phyloP scores from a whole-genome alignment of 2,329 filamentous ascomycete genomes.

The Botrytis deweyae region DNA sequence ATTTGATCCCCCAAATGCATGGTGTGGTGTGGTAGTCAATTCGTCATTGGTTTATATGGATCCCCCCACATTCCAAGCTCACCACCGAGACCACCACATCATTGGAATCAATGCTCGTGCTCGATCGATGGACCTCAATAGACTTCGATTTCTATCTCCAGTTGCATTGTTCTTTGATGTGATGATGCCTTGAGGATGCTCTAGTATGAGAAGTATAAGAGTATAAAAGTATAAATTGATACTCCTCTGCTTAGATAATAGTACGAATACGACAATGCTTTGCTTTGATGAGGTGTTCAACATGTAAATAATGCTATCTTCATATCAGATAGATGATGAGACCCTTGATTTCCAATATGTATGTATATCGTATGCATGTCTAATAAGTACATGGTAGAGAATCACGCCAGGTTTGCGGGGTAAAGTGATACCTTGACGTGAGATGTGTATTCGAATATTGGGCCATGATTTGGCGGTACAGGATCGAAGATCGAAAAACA shows the following conservation, averaged over 20 bases:
- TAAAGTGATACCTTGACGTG: neutral
- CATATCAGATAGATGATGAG: neutral
- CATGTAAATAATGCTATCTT: neutral
- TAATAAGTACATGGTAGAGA: neutral
- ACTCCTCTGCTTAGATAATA: neutral
- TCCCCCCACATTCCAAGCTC: neutral
- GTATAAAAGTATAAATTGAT: neutral
- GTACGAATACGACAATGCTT: neutral
- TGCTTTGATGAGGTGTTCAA: neutral
- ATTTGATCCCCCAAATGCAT: neutral
- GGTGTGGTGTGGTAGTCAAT: neutral
- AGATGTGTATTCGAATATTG: neutral
- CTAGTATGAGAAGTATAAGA: neutral
- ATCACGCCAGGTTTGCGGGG: slow-evolving; percentile 7
- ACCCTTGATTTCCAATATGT: neutral
- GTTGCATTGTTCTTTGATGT: too few relatives aligned
- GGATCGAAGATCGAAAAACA: neutral
- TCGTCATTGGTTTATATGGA: neutral
- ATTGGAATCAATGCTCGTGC: neutral
- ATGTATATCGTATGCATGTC: too few relatives aligned
- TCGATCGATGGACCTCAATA: neutral
- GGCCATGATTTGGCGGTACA: neutral
- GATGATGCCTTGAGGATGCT: neutral
- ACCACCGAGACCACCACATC: neutral
- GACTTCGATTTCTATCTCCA: neutral